Evolutionary conservation across 2,329 filamentous ascomycete genomes (phyloP), one percentile per base, ranked within the genome.

Genomic region (Paradendryphiella salina): DNA sequence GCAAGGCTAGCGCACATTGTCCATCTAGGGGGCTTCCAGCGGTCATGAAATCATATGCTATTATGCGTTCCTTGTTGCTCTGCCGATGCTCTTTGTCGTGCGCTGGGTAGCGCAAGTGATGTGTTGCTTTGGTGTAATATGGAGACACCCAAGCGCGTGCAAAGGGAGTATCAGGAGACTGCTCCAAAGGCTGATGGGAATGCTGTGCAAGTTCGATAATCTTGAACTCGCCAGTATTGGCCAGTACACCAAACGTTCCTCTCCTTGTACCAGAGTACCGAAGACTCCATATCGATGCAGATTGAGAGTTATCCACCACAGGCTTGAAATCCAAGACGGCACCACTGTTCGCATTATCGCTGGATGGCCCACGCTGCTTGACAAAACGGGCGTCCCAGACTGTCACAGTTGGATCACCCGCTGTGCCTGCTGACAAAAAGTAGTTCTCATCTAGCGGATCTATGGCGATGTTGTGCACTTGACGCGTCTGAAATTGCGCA

Each of bases 371-470:
- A 33, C 65, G 54, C 60, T 71, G 60, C 49, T 66, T 65, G 20
- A 71, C 70, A 63, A 75, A 79, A 5, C 89, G 85, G 20, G 86
- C 83, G 66, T 93, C 89, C 89, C 89, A 93, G 26, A 93, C 80
- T 69, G 87, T 85, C 43, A 93, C 80, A 6, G 85, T 84, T 0
- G 89, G 86, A 41, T 89, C 85, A 51, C 89, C 88, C 10, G 89
- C 76, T 2, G 87, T 86, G 1, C 78, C 78, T 11, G 88, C 90
- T 1, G 89, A 92, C 1, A 89, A 85, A 74, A 94, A 93, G 71
- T 91, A 93, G 62, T 94, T 91, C 58, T 87, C 84, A 61, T 95
- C 88, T 17, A 85, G 78, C 53, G 88, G 89, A 74, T 94, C 89
- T 53, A 94, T 89, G 13, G 88, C 83, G 46, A 94, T 74, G 55